These are phyloP conservation scores for Botrytis hyacinthi DNA, from an alignment of 2,329 filamentous ascomycete genomes.

Conservation along the genomic window DNA sequence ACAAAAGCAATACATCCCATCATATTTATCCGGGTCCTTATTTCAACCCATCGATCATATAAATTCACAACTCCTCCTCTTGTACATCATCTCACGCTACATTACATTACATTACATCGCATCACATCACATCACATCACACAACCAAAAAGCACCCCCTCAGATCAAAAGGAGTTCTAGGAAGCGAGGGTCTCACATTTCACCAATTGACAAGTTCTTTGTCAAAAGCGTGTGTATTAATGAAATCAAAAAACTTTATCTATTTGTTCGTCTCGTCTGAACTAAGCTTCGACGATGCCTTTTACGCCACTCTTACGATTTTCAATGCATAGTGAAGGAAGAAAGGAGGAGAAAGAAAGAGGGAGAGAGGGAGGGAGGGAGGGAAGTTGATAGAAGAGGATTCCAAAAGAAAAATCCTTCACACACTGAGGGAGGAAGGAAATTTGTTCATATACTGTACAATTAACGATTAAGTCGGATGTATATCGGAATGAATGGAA, in stretches of 20 bases:
- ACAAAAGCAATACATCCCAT: not conserved
- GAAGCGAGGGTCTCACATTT: not conserved
- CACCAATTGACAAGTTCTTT: not conserved
- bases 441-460: slow-evolving; percentile 8
- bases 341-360: not conserved
- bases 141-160: not conserved
- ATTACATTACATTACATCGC: not conserved
- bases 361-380: not conserved
- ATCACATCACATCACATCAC: not conserved
- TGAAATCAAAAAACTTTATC: not conserved
- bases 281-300: not conserved
- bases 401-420: not conserved
- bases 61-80: not conserved
- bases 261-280: not conserved
- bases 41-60: not conserved
- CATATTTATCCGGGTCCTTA: not conserved
- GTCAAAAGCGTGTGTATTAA: not conserved
- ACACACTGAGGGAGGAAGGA: not conserved
- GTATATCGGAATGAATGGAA: slow-evolving; percentile 5
- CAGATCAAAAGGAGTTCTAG: not conserved
- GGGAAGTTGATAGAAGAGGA: not conserved
- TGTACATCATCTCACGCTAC: not conserved
- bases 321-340: not conserved
- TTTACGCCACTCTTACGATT: slow-evolving; percentile 12
- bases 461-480: slow-evolving; percentile 9